Base-by-base conservation (phyloP, 331 rosid species). In the Quercus tomentella region DNA sequence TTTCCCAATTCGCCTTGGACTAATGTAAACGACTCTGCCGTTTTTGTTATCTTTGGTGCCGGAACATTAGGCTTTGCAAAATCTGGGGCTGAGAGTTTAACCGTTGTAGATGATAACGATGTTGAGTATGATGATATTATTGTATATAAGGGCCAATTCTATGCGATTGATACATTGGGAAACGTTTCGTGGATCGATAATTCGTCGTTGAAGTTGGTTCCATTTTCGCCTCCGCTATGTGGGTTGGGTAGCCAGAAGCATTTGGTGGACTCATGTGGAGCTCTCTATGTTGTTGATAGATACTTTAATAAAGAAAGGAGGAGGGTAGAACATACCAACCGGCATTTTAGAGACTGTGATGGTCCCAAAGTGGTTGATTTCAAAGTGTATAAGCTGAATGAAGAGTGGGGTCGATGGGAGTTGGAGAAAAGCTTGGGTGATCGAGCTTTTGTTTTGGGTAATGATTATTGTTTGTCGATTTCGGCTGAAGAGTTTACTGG, bases 161-260 rank as follows among this genome's bases (percentile, higher is more conserved):
- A 84, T 35, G 84, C 73, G 6, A 84, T 88, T n/a, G 88, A 86
- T 21, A 70, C 73, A 60, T 72, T 45, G 84, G 92, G 88, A 2
- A 77, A 80, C 0, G 82, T 86, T 37, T 86, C 68, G 3, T 84
- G 85, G 85, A 66, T 88, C 6, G 80, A 79, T 25, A n/a, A 3
- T 4, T 18, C 79, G 1, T 51, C 73, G 4, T 54, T 80, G 26
- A 37, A 62, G 20, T 62, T 74, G 60, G 55, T 86, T 9, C 70
- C 71, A 21, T 76, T 76, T 54, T 81, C 80, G 4, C 86, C 88
- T 11, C 79, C 67, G 0, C 11, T 87, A 25, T 16, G 2, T 14
- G 83, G 88, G 8, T 25, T 61, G 6, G 86, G 92, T 8, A 20
- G 30, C 28, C 63, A 66, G n/a, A 88, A 86, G 49, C 81, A 84